A percentile compares a stretch with the other conserved stretches of the same genome.
Conservation (phyloP, 305 asterid species). For the Coffea humblotiana region DNA sequence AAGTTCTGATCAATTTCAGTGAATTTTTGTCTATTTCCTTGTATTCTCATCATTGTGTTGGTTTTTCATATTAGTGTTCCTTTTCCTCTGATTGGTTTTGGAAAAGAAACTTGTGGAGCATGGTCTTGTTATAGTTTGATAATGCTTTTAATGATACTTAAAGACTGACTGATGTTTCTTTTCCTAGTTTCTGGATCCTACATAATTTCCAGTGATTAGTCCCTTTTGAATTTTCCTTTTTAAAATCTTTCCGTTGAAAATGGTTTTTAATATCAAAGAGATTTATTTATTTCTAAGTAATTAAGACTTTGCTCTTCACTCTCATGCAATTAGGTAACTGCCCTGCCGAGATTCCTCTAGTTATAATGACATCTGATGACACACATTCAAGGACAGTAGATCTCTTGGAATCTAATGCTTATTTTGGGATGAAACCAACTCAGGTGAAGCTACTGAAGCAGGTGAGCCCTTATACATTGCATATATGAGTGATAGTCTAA, state of each 20-base stretch:
- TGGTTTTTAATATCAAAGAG: slow-evolving; percentile 10
- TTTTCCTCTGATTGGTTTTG: neutral
- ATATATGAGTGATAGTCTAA: slow-evolving; percentile 1
- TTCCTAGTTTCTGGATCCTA: neutral
- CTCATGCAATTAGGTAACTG: slow-evolving; percentile 50
- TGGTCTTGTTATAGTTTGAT: neutral
- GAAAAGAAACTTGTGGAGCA: neutral
- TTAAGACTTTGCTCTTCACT: slow-evolving; percentile 9
- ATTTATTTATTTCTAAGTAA: neutral
- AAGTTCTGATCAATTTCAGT: too few relatives aligned
- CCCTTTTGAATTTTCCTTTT: slow-evolving; percentile 1
- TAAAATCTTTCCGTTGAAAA: neutral
- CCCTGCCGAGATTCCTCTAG: slow-evolving; percentile 76
- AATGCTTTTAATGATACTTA: neutral
- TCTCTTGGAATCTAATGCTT: slow-evolving; percentile 72
- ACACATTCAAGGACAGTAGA: slow-evolving; percentile 74
- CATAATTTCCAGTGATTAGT: neutral
- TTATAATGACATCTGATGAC: slow-evolving; percentile 98
- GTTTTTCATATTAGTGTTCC: neutral
- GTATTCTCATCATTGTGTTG: too few relatives aligned
- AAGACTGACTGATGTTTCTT: neutral
- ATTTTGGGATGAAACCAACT: slow-evolving; percentile 90
- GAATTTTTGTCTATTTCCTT: too few relatives aligned
- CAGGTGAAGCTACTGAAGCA: slow-evolving; percentile 91
- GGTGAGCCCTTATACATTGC: slow-evolving; percentile 40